Percentiles rank a stretch among this genome's conserved stretches.
phyloP scores from a whole-genome alignment of 1,284 basidiomycete species.

The Naganishia albida region DNA sequence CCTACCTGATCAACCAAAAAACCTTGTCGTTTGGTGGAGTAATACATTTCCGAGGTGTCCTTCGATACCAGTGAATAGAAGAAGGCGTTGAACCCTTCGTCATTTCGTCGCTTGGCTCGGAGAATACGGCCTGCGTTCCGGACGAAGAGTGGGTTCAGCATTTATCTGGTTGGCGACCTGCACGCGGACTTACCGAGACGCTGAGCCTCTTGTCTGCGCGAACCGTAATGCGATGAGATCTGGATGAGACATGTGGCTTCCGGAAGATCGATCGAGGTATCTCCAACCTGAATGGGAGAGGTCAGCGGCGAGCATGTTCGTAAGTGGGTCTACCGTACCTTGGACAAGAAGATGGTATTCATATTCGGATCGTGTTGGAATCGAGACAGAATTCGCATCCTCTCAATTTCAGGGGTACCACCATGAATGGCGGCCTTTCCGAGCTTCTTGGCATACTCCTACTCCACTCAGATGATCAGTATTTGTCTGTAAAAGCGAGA shows the following conservation, averaged over 20 bases:
- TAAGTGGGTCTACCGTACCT: constrained; percentile 58
- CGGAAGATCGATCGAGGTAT: constrained; percentile 98
- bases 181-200: constrained; percentile 67
- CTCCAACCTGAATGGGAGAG: constrained; percentile 71
- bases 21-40: constrained; percentile 97
- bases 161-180: constrained; percentile 14
- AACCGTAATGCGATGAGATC: constrained; percentile 99
- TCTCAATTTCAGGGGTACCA: constrained; percentile 90
- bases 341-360: constrained; percentile 98
- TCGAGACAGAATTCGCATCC: constrained; percentile 89
- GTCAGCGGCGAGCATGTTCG: constrained; percentile 33
- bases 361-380: constrained; percentile 96
- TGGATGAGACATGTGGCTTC: constrained; percentile 99
- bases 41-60: constrained; percentile 99
- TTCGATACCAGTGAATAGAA: constrained; percentile 99
- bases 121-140: constrained; percentile 77
- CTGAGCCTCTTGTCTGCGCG: constrained; percentile 96
- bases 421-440: constrained; percentile 96
- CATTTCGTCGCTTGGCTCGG: constrained; percentile 94
- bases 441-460: constrained; percentile 94
- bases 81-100: constrained; percentile 99
- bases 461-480: constrained; percentile 3
- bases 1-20: constrained; percentile 82
- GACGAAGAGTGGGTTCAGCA: background rate
- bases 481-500: background rate